A percentile compares a stretch with the other conserved stretches of the same genome.
phyloP scores from a whole-genome alignment of 1,284 basidiomycete species.

The Grifola frondosa region DNA sequence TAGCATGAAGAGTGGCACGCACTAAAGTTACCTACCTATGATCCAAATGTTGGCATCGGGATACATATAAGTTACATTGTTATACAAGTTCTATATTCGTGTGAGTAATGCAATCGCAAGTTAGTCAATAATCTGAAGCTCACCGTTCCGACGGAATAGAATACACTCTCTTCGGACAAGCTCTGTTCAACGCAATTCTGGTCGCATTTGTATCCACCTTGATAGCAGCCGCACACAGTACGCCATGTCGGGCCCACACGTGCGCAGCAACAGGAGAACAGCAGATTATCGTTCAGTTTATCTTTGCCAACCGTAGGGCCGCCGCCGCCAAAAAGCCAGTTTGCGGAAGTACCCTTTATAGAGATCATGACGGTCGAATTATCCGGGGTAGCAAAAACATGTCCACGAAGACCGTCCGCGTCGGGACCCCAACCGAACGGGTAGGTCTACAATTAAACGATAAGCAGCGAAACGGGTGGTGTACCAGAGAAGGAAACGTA shows the following conservation, averaged over 20 bases:
- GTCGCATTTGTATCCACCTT: constrained; percentile 80
- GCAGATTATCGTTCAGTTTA: constrained; percentile 91
- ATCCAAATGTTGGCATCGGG: constrained; percentile 94
- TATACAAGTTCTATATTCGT: constrained; percentile 75
- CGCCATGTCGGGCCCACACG: constrained; percentile 92
- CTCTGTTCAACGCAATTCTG: constrained; percentile 80
- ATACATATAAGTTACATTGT: constrained; percentile 93
- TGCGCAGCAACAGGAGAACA: constrained; percentile 98
- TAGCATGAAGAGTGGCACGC: background rate
- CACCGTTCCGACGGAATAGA: constrained; percentile 84
- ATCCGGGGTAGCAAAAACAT: constrained; percentile 84
- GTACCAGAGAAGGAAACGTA: constrained; percentile 36
- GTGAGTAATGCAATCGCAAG: background rate
- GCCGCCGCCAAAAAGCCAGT: constrained; percentile 69
- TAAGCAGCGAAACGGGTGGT: constrained; percentile 3
- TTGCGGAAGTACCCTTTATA: constrained; percentile 92
- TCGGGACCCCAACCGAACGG: constrained; percentile 94
- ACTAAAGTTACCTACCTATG: constrained; percentile 42
- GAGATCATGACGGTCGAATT: constrained; percentile 87
- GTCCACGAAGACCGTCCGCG: constrained; percentile 86
- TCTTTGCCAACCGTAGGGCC: constrained; percentile 89
- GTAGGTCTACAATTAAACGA: constrained; percentile 47
- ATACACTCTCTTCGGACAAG: constrained; percentile 81
- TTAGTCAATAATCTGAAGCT: constrained; percentile 25
- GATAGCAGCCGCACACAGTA: constrained; percentile 90